These are phyloP conservation scores for Pichia sp. DNA, from an alignment of 1,139 yeast genomes.

Conservation along the genomic window DNA sequence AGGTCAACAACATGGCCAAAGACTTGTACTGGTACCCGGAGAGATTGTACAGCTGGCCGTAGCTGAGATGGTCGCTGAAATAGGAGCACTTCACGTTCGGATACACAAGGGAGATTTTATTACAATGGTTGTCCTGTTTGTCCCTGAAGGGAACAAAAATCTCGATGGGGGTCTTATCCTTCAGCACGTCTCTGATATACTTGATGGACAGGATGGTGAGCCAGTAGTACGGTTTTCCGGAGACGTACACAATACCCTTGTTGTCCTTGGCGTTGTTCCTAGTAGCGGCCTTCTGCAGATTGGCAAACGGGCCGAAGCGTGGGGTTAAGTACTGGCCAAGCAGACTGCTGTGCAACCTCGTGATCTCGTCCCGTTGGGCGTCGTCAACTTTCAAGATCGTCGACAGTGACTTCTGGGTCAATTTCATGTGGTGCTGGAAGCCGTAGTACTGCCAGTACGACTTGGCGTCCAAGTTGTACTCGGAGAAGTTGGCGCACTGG, in stretches of 20 bases:
- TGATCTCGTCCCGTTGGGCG: conserved; percentile 24
- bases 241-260: conserved; percentile 30
- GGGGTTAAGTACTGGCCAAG: conserved; percentile 14
- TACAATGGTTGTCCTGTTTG: conserved; percentile 25
- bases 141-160: conserved; percentile 27
- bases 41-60: conserved; percentile 15
- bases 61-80: conserved; percentile 25
- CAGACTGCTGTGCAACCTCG: conserved; percentile 22
- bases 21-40: conserved; percentile 60
- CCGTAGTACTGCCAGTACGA: conserved; percentile 32
- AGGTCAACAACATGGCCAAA: conserved; percentile 56
- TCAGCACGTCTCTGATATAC: conserved; percentile 25
- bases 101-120: conserved; percentile 24
- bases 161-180: conserved; percentile 29
- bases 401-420: conserved; percentile 21
- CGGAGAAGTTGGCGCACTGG: conserved; percentile 23
- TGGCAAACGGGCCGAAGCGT: conserved; percentile 14
- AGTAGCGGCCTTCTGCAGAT: conserved; percentile 10
- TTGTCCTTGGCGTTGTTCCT: conserved; percentile 14
- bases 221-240: conserved; percentile 30
- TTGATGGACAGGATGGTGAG: conserved; percentile 29
- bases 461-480: conserved; percentile 21
- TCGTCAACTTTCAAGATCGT: conserved; percentile 22
- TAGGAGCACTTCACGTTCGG: conserved; percentile 27
- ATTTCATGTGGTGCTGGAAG: conserved; percentile 24